These are phyloP conservation scores for Lentinula detonsa DNA, from an alignment of 768 basidiomycete species.

Conservation along the genomic window DNA sequence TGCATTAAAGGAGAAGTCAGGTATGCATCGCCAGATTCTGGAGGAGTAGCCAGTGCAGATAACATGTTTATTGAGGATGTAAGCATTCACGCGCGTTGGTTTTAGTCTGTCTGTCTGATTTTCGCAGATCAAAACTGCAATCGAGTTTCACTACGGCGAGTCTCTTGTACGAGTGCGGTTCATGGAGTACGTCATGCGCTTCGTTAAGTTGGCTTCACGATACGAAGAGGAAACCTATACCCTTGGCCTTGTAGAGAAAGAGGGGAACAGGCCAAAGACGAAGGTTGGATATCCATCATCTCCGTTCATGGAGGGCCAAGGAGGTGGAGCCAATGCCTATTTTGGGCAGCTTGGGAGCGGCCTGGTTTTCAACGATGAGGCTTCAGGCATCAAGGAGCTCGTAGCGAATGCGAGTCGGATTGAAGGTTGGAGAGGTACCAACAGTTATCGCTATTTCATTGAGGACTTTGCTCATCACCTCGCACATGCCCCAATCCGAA, in stretches of 20 bases:
- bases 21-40: slow-evolving; percentile 17
- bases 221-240: slow-evolving; percentile 80
- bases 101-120: background rate
- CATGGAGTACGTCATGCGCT: slow-evolving; percentile 81
- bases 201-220: slow-evolving; percentile 83
- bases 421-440: slow-evolving; percentile 88
- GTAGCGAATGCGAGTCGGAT: slow-evolving; percentile 75
- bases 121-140: slow-evolving; percentile 74
- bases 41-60: slow-evolving; percentile 47
- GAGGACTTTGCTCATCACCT: slow-evolving; percentile 57
- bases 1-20: background rate
- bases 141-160: slow-evolving; percentile 91
- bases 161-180: slow-evolving; percentile 82
- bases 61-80: slow-evolving; percentile 94
- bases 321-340: slow-evolving; percentile 25
- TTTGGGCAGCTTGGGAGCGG: slow-evolving; percentile 70
- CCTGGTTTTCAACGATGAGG: slow-evolving; percentile 71
- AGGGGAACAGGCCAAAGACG: slow-evolving; percentile 63
- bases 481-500: slow-evolving; percentile 55
- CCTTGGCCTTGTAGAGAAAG: slow-evolving; percentile 27
- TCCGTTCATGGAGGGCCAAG: slow-evolving; percentile 37
- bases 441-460: slow-evolving; percentile 68
- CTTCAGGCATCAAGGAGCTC: slow-evolving; percentile 60
- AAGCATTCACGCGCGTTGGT: slow-evolving; percentile 23
- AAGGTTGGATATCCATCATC: slow-evolving; percentile 66